Evolutionary conservation across 73 alveolate genomes (phyloP).

Genomic region (Urostyla sp.): DNA sequence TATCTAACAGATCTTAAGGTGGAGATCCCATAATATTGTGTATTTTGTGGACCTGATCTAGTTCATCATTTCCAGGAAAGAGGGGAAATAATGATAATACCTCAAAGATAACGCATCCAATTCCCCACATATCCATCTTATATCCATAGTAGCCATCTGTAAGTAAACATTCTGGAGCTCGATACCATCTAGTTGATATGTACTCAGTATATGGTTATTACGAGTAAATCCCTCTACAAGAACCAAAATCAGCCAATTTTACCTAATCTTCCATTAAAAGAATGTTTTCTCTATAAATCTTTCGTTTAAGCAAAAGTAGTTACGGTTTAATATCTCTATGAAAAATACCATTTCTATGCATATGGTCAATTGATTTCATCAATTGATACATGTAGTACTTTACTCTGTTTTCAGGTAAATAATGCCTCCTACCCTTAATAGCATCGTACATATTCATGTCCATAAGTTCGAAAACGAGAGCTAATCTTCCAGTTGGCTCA

Average conservation of each 20-base stretch:
- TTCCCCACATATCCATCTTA: constrained; percentile 99
- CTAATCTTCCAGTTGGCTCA: constrained; percentile 99
- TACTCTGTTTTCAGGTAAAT: constrained; percentile 75
- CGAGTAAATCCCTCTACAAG: constrained; percentile 91
- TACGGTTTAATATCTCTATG: constrained; percentile 96
- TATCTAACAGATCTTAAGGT: constrained; percentile 80
- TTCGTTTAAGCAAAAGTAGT: neutral
- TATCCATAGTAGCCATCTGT: constrained; percentile 99
- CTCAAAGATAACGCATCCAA: constrained; percentile 99
- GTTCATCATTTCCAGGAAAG: constrained; percentile 98
- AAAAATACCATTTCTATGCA: constrained; percentile 92
- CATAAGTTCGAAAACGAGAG: constrained; percentile 99
- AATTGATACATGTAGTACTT: constrained; percentile 83
- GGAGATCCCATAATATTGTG: constrained; percentile 97
- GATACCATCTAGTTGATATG: constrained; percentile 90
- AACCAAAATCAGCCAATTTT: constrained; percentile 95
- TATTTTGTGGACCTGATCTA: constrained; percentile 95
- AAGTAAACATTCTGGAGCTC: constrained; percentile 99
- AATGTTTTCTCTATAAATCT: constrained; percentile 70
- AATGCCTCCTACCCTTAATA: constrained; percentile 83
- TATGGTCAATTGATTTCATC: constrained; percentile 88
- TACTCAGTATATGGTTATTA: constrained; percentile 94
- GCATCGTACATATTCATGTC: constrained; percentile 98
- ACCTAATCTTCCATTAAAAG: constrained; percentile 75
- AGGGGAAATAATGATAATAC: constrained; percentile 90